Evolutionary conservation across 1,139 yeast species (phyloP), one percentile per base, ranked within the genome.

Genomic region (Yamadazyma conglobata): DNA sequence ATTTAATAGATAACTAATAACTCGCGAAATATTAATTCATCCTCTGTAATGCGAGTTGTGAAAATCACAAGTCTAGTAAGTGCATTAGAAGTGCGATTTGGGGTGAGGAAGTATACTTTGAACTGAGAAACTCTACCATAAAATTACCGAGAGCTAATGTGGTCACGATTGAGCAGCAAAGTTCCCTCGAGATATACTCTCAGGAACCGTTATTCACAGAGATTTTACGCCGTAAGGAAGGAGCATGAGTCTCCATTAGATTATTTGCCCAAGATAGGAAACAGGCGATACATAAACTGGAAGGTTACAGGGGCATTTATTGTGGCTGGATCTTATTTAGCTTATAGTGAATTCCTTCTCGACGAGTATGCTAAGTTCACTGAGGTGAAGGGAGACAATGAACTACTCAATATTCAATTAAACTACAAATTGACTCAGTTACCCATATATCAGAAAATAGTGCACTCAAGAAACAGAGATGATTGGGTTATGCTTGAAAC

Each of bases 381-480:
- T 1, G 46, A 44, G 8, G 39, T 48, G 9, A 57, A 54, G 35
- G 56, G 51, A 19, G 43, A 39, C 2, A 50, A 53, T 31, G 47
- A 40, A 1, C 27, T 54, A 6, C 33, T 50, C 12, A 50, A 59
- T 0, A 37, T 53, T 12, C 53, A 52, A 34, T 44, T 83, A 32
- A 75, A 71, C 38, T 56, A 58, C 28, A 60, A 77, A 36, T 54
- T 82, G 34, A 64, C 70, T 30, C 52, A 63, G 5, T 54, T 84
- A 30, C 75, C 79, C 0, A 53, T 81, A 1, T 81, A 76, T 31
- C 60, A 72, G 39, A 48, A 64, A 32, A 55, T 80, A 28, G 48
- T 56, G 1, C 67, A 65, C 31, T 59, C 68, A 5, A 49, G 43
- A 16, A 47, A 54, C n/a, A 57, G 65, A 10, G 64, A 68, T 10